Conservation (phyloP, 2,329 filamentous ascomycete species). For the Stemphylium beticola region DNA sequence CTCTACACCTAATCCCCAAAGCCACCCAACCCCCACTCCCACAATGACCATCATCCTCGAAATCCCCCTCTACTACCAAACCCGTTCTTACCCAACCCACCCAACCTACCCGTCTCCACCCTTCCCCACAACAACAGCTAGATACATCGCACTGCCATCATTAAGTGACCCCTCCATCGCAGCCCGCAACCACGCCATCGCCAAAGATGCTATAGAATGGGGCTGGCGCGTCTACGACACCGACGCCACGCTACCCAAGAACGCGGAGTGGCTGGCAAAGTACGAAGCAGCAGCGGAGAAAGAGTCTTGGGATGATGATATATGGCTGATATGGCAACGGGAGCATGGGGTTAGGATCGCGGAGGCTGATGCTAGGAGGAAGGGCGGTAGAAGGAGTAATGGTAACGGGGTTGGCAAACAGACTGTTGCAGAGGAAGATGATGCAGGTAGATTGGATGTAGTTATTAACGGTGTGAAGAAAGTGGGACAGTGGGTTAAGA, state of each 20-base stretch:
- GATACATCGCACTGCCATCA: slow-evolving; percentile 1
- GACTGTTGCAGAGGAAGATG: neutral
- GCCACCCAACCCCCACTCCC: neutral
- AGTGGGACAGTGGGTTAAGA: neutral
- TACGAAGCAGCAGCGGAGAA: neutral
- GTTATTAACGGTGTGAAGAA: neutral
- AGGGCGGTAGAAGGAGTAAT: neutral
- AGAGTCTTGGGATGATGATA: slow-evolving; percentile 1
- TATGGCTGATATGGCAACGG: slow-evolving; percentile 11
- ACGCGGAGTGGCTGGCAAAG: neutral
- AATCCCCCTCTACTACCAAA: slow-evolving; percentile 5
- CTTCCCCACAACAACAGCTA: slow-evolving; percentile 5
- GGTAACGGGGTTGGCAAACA: neutral
- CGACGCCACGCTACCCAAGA: neutral
- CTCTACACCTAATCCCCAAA: neutral
- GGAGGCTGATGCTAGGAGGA: neutral
- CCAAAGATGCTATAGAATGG: slow-evolving; percentile 5
- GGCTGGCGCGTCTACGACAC: slow-evolving; percentile 1
- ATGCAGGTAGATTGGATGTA: neutral
- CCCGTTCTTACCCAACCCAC: neutral
- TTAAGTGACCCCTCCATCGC: neutral
- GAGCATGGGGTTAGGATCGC: slow-evolving; percentile 5
- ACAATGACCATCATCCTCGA: neutral
- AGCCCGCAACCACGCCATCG: neutral
- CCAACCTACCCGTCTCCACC: neutral